Evolutionary conservation across 139 green algal species (phyloP), one percentile per base, ranked within the genome.

Genomic region (Chlorella ohadii): DNA sequence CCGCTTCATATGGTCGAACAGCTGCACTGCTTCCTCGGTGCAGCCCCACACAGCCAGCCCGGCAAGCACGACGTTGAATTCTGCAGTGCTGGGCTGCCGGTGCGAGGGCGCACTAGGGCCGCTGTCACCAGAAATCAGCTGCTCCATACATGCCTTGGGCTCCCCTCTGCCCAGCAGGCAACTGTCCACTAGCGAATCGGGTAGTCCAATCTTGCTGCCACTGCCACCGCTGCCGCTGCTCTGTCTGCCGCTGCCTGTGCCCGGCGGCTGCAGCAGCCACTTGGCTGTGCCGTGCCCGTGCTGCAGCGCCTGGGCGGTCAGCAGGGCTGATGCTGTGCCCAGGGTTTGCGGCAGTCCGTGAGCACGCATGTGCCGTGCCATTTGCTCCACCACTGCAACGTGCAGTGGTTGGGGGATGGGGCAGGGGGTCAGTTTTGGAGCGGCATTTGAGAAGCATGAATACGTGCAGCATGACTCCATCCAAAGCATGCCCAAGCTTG

Each of bases 201-300:
- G 63, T 13, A 83, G 78, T 63, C n/a, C 39, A 27, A 74, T 17
- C 4, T 47, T 19, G 11, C 59, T 31, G 36, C 76, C 6, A 56
- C 25, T 36, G 73, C 73, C 55, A 25, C 33, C 4, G 65, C 31
- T 15, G 15, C n/a, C 34, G 33, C 55, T 36, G 74, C 55, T 22
- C 51, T 19, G 51, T 13, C 15, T 59, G 51, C 65, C 33, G 65
- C 65, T 16, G 65, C 65, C 33, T 6, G 3, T 22, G 63, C 63
- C 63, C 4, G 63, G 27, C 19, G 59, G 27, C 78, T 83, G 78
- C n/a, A 83, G 63, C 63, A 83, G 78, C 78, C 78, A 83, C 63
- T 83, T 83, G 63, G 78, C 78, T 15, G 39, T 34, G 0, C n/a
- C 2, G 20, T 74, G 65, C 1, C 63, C 63, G 17, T 64, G 78